Base-by-base conservation (phyloP, 176 grass and related monocot genomes). In the Tillandsia leiboldiana region DNA sequence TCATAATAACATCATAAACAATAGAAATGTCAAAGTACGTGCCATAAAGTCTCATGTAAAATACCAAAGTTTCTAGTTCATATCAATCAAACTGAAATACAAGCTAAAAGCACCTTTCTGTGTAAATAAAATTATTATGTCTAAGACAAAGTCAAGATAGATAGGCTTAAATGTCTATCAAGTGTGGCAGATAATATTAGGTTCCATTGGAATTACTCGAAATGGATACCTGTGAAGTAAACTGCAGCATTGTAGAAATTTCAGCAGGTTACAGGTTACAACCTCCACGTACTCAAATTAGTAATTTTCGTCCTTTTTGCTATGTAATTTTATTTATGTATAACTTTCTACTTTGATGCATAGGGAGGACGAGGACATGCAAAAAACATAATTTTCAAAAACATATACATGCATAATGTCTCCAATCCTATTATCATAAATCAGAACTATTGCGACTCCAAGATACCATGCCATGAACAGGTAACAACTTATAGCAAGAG, bases 401-500 rank as follows among this genome's bases (percentile, higher is more conserved):
- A 96, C 48, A 70, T 96, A 57, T 47, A 10, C 4, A 83, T 96
- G 85, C 68, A 72, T 0, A 82, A 84, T 13, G 91, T 96, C 63
- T 71, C 81, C 0, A 86, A 88, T 22, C 85, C 88, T 10, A 68
- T 91, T 72, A 80, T 91, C 29, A 96, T 96, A 33, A 69, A 96
- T 9, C 91, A 96, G 12, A 86, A 88, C 13, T 96, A 96, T 48
- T 86, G 88, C 0, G 91, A 91, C 72, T 81, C 88, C 6, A 80
- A 12, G 24, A 79, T 22, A 42, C 88, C 80, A 22, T 91, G 88
- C 48, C 14, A 69, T 48, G 63, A 80, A 10, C 78, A 96, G 84
- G 91, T 96, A 73, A 49, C 54, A 17, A 6, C 42, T 15, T 15
- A 4, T 5, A 20, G 11, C 10, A 42, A 0, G 3, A 8, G 28